Conservation (phyloP, 139 green algal genomes). For the Tetraselmis chui region DNA sequence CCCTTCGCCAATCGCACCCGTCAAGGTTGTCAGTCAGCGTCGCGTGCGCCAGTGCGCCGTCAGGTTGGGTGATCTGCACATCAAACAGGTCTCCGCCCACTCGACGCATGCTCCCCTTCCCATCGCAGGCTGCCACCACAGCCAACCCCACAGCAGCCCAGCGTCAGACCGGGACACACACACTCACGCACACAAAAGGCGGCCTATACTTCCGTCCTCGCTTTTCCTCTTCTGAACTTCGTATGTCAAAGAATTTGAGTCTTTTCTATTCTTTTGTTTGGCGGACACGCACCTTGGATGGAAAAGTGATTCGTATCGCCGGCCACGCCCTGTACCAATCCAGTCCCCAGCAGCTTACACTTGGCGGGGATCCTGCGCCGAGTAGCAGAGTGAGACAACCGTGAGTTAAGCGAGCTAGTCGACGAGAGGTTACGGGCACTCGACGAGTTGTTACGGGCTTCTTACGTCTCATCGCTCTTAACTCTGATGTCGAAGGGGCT, state of each 20-base stretch:
- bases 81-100: constrained; percentile 16
- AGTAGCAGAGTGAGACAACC: not conserved
- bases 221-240: not conserved
- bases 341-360: not conserved
- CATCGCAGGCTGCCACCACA: constrained; percentile 5
- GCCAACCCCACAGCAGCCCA: not conserved
- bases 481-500: constrained; percentile 15
- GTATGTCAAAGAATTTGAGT: no score
- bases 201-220: not conserved
- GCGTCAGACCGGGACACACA: not conserved
- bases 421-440: no score
- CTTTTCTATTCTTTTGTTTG: no score
- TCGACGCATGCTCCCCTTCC: constrained; percentile 5
- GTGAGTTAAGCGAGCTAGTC: not conserved
- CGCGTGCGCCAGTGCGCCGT: constrained; percentile 5
- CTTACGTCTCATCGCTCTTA: constrained; percentile 17
- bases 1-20: not conserved
- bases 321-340: not conserved
- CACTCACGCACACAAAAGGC: not conserved
- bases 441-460: no score
- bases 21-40: constrained; percentile 1
- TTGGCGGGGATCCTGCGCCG: not conserved
- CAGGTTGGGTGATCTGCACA: constrained; percentile 16
- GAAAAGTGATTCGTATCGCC: not conserved
- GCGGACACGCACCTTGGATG: not conserved